These are phyloP conservation scores for Trichoderma atrobrunneum DNA, from an alignment of 2,329 filamentous ascomycete species.

Conservation along the genomic window DNA sequence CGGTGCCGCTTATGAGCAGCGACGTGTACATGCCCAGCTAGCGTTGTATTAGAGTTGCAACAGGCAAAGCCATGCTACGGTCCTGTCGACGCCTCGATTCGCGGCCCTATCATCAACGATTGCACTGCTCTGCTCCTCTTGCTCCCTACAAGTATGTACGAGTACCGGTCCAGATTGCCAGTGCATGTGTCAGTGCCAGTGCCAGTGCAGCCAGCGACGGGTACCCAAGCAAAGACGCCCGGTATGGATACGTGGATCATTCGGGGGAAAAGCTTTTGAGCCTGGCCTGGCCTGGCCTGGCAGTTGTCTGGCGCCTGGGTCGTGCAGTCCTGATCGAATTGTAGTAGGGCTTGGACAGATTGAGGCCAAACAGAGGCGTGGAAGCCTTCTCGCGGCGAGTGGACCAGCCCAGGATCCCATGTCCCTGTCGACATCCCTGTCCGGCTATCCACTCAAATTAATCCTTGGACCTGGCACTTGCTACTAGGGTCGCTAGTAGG, in stretches of 20 bases:
- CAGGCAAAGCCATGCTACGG: constrained; percentile 1
- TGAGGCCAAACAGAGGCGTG: neutral
- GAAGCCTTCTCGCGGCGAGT: neutral
- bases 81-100: neutral
- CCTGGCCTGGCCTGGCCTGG: neutral
- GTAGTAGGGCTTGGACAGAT: neutral
- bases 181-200: neutral
- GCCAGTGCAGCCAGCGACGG: neutral
- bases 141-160: neutral
- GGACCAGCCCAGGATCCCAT: neutral
- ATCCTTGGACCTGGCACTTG: neutral
- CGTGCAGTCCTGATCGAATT: neutral
- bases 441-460: neutral
- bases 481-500: neutral
- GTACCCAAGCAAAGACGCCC: constrained; percentile 4
- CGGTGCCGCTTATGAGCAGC: neutral
- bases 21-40: neutral
- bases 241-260: constrained; percentile 3
- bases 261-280: neutral
- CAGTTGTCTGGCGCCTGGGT: neutral
- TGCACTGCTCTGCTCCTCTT: neutral
- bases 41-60: constrained; percentile 9
- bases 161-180: neutral
- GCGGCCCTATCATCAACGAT: neutral
- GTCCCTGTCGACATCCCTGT: neutral